A percentile compares a stretch with the other conserved stretches of the same genome.
phyloP scores from a whole-genome alignment of 2,329 filamentous ascomycete genomes.

The Helicocarpus griseus region DNA sequence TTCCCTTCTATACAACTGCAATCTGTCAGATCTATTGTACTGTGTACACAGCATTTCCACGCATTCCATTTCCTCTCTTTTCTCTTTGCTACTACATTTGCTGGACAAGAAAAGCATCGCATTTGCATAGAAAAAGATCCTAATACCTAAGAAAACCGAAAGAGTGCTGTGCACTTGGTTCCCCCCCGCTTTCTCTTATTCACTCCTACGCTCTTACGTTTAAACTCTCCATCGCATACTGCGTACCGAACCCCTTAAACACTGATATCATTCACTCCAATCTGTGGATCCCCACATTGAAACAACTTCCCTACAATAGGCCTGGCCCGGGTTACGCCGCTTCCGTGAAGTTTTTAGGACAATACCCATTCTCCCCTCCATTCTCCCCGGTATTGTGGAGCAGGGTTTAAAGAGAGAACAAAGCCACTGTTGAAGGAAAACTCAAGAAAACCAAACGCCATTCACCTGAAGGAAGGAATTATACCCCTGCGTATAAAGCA shows the following conservation, averaged over 20 bases:
- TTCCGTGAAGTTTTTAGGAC: no score
- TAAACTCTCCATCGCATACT: no score
- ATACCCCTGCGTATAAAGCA: not conserved
- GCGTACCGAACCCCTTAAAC: not conserved
- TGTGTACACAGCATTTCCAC: not conserved
- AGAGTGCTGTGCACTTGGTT: conserved; percentile 2
- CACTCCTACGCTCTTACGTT: no score
- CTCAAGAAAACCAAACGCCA: not conserved
- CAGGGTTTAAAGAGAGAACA: not conserved
- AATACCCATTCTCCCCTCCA: not conserved
- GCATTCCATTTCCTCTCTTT: not conserved
- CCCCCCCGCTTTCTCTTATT: not conserved
- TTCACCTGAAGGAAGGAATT: not conserved
- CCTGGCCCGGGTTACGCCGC: no score
- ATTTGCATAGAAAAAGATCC: not conserved
- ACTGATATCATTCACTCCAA: not conserved
- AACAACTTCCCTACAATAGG: no score
- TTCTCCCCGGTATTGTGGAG: not conserved
- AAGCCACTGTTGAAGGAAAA: not conserved
- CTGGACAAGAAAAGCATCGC: not conserved
- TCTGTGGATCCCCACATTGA: no score
- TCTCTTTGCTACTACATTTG: not conserved
- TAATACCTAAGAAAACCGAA: not conserved
- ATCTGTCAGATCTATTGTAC: not conserved
- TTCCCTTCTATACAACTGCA: not conserved